Percentiles rank a stretch among this genome's conserved stretches.
These are phyloP conservation scores for Thalassiosira exigua DNA, from an alignment of 352 stramenopile genomes.

Conservation along the genomic window DNA sequence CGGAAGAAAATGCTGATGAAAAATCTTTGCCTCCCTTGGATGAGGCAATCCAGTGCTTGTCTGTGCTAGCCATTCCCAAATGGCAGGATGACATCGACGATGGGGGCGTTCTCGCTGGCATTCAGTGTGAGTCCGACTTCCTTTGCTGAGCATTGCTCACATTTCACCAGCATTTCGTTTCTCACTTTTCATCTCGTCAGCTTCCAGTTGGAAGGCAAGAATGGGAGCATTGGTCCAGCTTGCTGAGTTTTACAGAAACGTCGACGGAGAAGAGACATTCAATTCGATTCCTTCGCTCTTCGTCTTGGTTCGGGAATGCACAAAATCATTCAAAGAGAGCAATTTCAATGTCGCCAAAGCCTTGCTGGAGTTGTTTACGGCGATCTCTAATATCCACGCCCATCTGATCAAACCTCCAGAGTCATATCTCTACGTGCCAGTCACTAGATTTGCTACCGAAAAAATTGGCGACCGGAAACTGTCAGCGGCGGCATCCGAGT, in stretches of 20 bases:
- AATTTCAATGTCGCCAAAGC: conserved; percentile 85
- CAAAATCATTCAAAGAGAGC: conserved; percentile 83
- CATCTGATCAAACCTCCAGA: conserved; percentile 32
- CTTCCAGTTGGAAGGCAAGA: conserved; percentile 76
- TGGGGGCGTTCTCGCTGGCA: conserved; percentile 71
- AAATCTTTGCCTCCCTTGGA: conserved; percentile 60
- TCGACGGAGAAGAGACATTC: conserved; percentile 29
- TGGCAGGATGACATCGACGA: conserved; percentile 75
- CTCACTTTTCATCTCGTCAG: conserved; percentile 30
- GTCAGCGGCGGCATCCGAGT: conserved; percentile 36
- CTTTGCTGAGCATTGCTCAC: conserved; percentile 28
- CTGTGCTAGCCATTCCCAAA: conserved; percentile 63
- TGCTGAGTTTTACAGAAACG: conserved; percentile 55
- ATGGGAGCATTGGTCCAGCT: conserved; percentile 75
- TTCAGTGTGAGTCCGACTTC: conserved; percentile 64
- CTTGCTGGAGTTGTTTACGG: conserved; percentile 74
- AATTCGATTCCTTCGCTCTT: conserved; percentile 55
- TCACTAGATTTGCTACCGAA: conserved; percentile 57
- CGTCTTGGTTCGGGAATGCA: conserved; percentile 70
- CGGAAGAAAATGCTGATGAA: conserved; percentile 27
- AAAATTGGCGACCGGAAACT: conserved; percentile 86
- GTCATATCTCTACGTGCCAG: conserved; percentile 42
- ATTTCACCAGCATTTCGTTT: conserved; percentile 10
- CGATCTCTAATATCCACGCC: conserved; percentile 64
- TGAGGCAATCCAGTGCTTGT: conserved; percentile 65